These are phyloP conservation scores for Erigeron philadelphicus DNA, from an alignment of 140 eudicot species.

Conservation along the genomic window DNA sequence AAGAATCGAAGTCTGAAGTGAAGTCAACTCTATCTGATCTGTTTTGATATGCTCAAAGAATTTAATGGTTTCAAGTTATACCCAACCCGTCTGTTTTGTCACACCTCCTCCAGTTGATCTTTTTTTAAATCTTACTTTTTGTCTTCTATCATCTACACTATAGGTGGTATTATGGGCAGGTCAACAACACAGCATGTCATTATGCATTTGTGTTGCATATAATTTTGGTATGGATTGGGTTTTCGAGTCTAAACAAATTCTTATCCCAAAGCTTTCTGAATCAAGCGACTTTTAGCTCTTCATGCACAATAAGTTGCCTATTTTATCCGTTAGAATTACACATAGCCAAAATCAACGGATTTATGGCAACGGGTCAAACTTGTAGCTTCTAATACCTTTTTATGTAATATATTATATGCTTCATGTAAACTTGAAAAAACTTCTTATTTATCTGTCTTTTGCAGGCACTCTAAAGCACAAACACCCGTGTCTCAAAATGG, in stretches of 20 bases:
- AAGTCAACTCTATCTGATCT: background rate
- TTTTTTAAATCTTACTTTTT: background rate
- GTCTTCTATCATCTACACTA: background rate
- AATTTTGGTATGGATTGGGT: background rate
- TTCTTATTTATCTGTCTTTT: background rate
- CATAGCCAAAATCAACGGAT: too few species aligned
- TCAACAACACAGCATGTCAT: background rate
- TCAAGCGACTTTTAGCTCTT: too few species aligned
- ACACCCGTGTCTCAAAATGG: slow-evolving; percentile 32
- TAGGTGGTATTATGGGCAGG: background rate
- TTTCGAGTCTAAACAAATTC: background rate
- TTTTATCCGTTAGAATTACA: too few species aligned
- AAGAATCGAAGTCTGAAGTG: background rate
- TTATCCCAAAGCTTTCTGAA: background rate
- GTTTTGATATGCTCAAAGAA: too few species aligned
- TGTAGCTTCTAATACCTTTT: too few species aligned
- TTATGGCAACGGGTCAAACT: too few species aligned
- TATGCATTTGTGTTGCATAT: background rate
- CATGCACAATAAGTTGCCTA: too few species aligned
- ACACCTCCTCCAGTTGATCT: background rate
- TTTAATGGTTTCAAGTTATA: too few species aligned
- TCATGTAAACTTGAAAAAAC: background rate
- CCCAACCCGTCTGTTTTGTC: background rate
- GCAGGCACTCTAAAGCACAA: slow-evolving; percentile 70
- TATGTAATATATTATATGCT: background rate